phyloP scores from a whole-genome alignment of 768 basidiomycete genomes.

The Russula brevipes region DNA sequence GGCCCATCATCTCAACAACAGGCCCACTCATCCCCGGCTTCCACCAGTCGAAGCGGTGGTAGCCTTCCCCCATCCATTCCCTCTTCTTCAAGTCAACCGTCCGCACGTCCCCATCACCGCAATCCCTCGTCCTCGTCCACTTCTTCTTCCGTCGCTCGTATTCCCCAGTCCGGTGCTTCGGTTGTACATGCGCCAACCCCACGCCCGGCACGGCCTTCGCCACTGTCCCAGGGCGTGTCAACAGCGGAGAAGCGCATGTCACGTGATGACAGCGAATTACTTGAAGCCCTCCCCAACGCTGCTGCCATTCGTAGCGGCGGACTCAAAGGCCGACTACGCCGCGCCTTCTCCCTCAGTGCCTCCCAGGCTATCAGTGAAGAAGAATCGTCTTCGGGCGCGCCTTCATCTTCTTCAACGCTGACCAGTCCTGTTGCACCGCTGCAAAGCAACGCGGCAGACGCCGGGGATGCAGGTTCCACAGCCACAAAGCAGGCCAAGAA shows the following conservation, averaged over 20 bases:
- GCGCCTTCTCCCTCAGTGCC: conserved; percentile 65
- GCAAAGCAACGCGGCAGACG: conserved; percentile 30
- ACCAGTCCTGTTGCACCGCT: conserved; percentile 16
- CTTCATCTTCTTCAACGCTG: conserved; percentile 15
- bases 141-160: conserved; percentile 34
- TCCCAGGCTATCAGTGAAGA: conserved; percentile 53
- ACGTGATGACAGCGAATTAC: conserved; percentile 67
- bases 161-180: conserved; percentile 34
- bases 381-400: conserved; percentile 40
- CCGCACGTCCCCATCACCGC: conserved; percentile 40
- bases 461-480: conserved; percentile 28
- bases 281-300: conserved; percentile 32
- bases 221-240: conserved; percentile 62
- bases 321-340: conserved; percentile 70
- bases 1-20: conserved; percentile 24
- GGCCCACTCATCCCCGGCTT: conserved; percentile 15
- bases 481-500: conserved; percentile 49
- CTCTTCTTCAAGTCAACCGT: conserved; percentile 24
- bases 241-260: conserved; percentile 73
- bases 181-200: conserved; percentile 29
- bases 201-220: conserved; percentile 47
- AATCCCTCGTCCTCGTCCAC: conserved; percentile 46
- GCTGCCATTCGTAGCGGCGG: conserved; percentile 56
- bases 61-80: conserved; percentile 9
- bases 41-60: conserved; percentile 6